A percentile compares a stretch with the other conserved stretches of the same genome.
These are phyloP conservation scores for Boletus barrowsii DNA, from an alignment of 768 basidiomycete genomes.

Conservation along the genomic window DNA sequence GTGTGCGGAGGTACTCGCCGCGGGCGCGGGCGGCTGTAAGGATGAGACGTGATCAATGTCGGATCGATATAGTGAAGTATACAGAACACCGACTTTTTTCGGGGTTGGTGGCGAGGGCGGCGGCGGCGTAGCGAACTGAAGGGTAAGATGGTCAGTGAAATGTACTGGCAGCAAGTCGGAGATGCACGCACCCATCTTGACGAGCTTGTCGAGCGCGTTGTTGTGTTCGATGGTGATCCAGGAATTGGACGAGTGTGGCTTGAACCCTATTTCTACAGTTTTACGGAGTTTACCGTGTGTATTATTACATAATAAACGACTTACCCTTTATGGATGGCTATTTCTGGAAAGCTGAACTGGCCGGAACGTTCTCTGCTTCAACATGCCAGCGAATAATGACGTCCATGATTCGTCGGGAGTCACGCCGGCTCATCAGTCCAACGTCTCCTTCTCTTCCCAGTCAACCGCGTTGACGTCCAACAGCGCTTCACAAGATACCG, in stretches of 20 bases:
- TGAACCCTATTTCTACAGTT: conserved; percentile 32
- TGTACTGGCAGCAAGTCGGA: conserved; percentile 12
- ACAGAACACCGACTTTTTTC: conserved; percentile 76
- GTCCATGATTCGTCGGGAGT: conserved; percentile 23
- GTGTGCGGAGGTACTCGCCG: conserved; percentile 97
- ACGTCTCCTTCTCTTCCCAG: conserved; percentile 30
- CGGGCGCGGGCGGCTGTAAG: conserved; percentile 81
- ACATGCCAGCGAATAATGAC: conserved; percentile 31
- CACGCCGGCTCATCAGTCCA: conserved; percentile 20
- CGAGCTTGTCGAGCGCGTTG: conserved; percentile 38
- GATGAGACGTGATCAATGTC: conserved; percentile 2
- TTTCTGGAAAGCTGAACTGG: not conserved
- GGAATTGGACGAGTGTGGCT: conserved; percentile 39
- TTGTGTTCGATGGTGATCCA: conserved; percentile 43
- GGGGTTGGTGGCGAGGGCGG: conserved; percentile 82
- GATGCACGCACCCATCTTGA: conserved; percentile 62
- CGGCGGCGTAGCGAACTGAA: conserved; percentile 91
- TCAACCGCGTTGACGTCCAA: conserved; percentile 26
- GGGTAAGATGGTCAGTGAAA: conserved; percentile 16
- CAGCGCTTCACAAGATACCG: conserved; percentile 23
- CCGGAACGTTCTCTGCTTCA: not conserved
- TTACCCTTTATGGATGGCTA: not conserved
- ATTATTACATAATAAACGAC: not conserved
- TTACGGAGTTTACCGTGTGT: conserved; percentile 21
- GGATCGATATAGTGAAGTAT: conserved; percentile 1